Evolutionary conservation across 306 rosid species (phyloP).

Genomic region (Lathyrus sativus): DNA sequence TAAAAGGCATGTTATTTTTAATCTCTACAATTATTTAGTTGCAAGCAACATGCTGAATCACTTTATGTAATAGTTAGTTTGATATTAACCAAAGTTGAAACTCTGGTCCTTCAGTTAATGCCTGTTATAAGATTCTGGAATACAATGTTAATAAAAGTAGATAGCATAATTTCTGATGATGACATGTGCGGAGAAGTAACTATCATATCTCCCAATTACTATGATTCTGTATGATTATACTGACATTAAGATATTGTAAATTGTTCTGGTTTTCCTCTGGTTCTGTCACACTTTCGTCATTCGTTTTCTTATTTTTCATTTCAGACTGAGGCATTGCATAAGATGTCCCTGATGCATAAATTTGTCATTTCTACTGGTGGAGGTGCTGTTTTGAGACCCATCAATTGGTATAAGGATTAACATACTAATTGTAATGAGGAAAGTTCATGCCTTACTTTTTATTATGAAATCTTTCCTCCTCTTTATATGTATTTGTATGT

Average conservation of each 20-base stretch:
- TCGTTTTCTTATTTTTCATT: constrained; percentile 35
- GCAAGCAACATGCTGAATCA: constrained; percentile 13
- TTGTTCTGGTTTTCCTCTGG: constrained; percentile 5
- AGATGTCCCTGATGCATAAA: constrained; percentile 64
- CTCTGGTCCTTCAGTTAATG: constrained; percentile 12
- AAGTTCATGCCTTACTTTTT: constrained; percentile 17
- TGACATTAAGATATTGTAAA: neutral
- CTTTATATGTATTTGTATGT: constrained; percentile 25
- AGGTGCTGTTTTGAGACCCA: constrained; percentile 81
- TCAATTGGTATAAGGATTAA: constrained; percentile 72
- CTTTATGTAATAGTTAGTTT: neutral
- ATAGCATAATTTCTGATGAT: constrained; percentile 15
- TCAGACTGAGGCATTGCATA: constrained; percentile 74
- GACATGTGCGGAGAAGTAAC: constrained; percentile 15
- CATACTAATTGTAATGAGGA: constrained; percentile 12
- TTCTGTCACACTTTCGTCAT: constrained; percentile 23
- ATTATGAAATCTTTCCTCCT: constrained; percentile 23
- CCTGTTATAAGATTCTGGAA: constrained; percentile 22
- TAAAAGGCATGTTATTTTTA: neutral
- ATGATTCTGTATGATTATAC: constrained; percentile 2
- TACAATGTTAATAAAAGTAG: constrained; percentile 9
- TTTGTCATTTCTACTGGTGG: constrained; percentile 93
- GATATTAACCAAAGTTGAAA: constrained; percentile 14
- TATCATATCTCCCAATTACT: neutral
- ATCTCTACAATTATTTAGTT: constrained; percentile 3